A percentile compares a stretch with the other conserved stretches of the same genome.
phyloP scores from a whole-genome alignment of 371 early-diverging fungal species.

The Saksenaea oblongispora region DNA sequence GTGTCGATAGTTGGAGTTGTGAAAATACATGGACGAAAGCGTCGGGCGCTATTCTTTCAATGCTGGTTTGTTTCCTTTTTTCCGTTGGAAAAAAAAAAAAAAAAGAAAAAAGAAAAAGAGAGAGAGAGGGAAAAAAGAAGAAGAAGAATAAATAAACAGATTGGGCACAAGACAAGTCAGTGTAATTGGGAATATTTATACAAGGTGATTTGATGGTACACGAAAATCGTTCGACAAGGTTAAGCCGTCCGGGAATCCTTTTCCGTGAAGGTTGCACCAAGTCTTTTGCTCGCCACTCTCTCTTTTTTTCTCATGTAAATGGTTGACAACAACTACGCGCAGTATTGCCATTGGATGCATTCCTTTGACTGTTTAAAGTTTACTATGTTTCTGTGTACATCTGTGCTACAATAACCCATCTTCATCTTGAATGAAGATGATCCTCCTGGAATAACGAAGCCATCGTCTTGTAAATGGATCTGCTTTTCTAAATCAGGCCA shows the following conservation, averaged over 20 bases:
- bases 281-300: not conserved
- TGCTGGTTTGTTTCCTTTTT: not conserved
- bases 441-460: too few species aligned
- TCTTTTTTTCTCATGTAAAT: not conserved
- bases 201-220: not conserved
- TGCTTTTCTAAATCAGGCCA: conserved; percentile 5
- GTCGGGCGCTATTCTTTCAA: not conserved
- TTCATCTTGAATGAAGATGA: too few species aligned
- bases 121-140: not conserved
- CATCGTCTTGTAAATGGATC: too few species aligned
- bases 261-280: not conserved
- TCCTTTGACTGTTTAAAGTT: too few species aligned
- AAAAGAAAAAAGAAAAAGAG: not conserved
- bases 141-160: too few species aligned
- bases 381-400: too few species aligned
- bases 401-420: too few species aligned
- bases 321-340: too few species aligned
- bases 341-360: too few species aligned
- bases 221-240: conserved; percentile 4
- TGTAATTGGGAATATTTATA: too few species aligned
- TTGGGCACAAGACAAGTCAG: too few species aligned
- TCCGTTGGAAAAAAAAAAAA: too few species aligned
- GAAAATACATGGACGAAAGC: conserved; percentile 31
- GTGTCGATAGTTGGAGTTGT: conserved; percentile 39
- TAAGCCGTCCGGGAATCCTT: not conserved